These are phyloP conservation scores for Glomus cerebriforme DNA, from an alignment of 192 early-diverging fungal species.

Conservation along the genomic window DNA sequence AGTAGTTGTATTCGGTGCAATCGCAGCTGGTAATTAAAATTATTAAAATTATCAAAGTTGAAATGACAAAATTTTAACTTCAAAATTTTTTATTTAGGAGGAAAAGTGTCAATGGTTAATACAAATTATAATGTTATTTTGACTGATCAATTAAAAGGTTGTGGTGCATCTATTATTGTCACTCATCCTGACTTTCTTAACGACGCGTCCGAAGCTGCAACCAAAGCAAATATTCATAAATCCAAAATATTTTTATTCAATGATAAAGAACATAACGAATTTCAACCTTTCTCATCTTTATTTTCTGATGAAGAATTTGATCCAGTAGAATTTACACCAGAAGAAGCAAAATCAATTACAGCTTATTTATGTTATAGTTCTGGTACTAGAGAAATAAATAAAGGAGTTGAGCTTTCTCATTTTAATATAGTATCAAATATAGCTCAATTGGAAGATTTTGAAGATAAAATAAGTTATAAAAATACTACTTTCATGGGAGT, in stretches of 20 bases:
- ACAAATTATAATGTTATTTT: slow-evolving; percentile 77
- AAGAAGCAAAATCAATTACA: slow-evolving; percentile 36
- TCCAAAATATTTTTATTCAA: slow-evolving; percentile 49
- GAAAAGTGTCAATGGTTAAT: slow-evolving; percentile 74
- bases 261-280: slow-evolving; percentile 39
- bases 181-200: slow-evolving; percentile 40
- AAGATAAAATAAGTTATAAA: slow-evolving; percentile 35
- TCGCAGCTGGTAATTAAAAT: slow-evolving; percentile 39
- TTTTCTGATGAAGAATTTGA: slow-evolving; percentile 31
- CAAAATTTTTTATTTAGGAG: slow-evolving; percentile 48
- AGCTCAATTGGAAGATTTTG: slow-evolving; percentile 53
- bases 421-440: slow-evolving; percentile 81
- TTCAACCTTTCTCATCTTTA: slow-evolving; percentile 40
- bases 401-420: slow-evolving; percentile 87
- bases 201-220: slow-evolving; percentile 42
- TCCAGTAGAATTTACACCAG: slow-evolving; percentile 25
- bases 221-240: slow-evolving; percentile 34
- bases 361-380: slow-evolving; percentile 74
- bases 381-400: slow-evolving; percentile 69
- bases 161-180: slow-evolving; percentile 69
- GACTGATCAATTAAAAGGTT: slow-evolving; percentile 69
- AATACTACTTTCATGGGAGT: slow-evolving; percentile 50
- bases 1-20: slow-evolving; percentile 38
- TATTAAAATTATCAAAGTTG: slow-evolving; percentile 7
- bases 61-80: slow-evolving; percentile 9